Conservation (phyloP, 495 filamentous ascomycete genomes). For the Neurospora tetraspora region DNA sequence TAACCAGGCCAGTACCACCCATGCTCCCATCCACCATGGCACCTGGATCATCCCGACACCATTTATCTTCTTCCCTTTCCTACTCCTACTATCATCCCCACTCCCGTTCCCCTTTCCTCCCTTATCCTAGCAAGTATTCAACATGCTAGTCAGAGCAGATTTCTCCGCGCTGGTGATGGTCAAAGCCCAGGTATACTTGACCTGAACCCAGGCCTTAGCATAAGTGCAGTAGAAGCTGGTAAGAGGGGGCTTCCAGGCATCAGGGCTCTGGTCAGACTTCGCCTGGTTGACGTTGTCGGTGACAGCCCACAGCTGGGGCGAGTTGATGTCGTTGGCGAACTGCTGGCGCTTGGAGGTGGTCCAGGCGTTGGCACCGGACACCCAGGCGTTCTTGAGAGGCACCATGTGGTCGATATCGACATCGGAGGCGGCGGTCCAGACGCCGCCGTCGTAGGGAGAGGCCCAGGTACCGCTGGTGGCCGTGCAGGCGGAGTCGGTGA, state of each 20-base stretch:
- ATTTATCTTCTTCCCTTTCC: neutral
- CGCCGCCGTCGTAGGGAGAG: slow-evolving; percentile 58
- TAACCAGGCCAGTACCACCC: neutral
- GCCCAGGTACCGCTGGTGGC: slow-evolving; percentile 52
- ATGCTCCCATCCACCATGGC: neutral
- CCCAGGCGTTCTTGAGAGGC: slow-evolving; percentile 65
- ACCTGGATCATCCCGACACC: neutral
- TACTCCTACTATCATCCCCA: neutral
- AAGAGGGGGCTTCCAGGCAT: slow-evolving; percentile 63
- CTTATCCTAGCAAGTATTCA: slow-evolving; percentile 46
- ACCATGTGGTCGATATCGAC: slow-evolving; percentile 72
- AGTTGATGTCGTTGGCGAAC: slow-evolving; percentile 63
- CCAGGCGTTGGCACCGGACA: slow-evolving; percentile 47
- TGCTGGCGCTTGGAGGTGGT: slow-evolving; percentile 50
- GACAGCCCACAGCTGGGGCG: slow-evolving; percentile 64
- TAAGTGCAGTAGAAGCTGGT: slow-evolving; percentile 65
- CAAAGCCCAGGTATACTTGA: slow-evolving; percentile 55
- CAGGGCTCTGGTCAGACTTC: slow-evolving; percentile 61
- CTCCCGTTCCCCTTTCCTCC: neutral
- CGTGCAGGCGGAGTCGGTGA: slow-evolving; percentile 39
- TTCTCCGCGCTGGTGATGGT: slow-evolving; percentile 28
- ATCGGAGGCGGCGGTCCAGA: slow-evolving; percentile 55
- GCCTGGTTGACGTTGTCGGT: slow-evolving; percentile 62
- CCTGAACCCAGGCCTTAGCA: slow-evolving; percentile 57
- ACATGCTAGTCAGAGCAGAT: slow-evolving; percentile 50